Conservation (phyloP, 805 yeast genomes). For the Saturnispora dispora region DNA sequence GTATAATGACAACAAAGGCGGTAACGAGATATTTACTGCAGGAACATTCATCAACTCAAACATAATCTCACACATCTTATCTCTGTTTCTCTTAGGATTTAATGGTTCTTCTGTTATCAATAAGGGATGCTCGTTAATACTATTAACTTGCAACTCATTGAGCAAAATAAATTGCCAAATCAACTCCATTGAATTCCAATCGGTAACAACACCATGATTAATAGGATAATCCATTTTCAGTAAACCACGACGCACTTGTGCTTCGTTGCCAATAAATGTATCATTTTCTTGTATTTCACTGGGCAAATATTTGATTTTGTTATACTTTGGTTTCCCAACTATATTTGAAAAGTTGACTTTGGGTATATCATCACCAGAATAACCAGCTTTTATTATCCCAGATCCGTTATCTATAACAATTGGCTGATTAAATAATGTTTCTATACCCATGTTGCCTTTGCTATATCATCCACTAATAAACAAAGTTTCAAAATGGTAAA, state of each 20-base stretch:
- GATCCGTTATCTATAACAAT: constrained; percentile 80
- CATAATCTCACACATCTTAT: constrained; percentile 49
- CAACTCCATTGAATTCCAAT: constrained; percentile 83
- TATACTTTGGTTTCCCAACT: constrained; percentile 77
- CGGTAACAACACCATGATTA: constrained; percentile 63
- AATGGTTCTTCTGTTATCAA: constrained; percentile 84
- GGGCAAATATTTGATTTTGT: constrained; percentile 52
- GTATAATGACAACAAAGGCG: constrained; percentile 91
- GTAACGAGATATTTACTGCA: constrained; percentile 74
- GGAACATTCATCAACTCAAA: constrained; percentile 71
- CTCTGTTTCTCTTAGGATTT: constrained; percentile 57
- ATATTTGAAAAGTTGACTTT: constrained; percentile 51
- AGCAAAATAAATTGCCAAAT: constrained; percentile 66
- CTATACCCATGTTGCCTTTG: constrained; percentile 7
- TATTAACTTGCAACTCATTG: constrained; percentile 39
- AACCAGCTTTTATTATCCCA: constrained; percentile 78
- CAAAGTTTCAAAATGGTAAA: neutral
- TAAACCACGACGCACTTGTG: constrained; percentile 73
- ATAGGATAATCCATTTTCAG: constrained; percentile 63
- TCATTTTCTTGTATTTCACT: constrained; percentile 51
- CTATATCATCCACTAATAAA: neutral
- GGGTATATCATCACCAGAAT: constrained; percentile 88
- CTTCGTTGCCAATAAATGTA: constrained; percentile 64
- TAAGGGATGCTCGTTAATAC: constrained; percentile 72
- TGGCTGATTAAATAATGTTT: constrained; percentile 51